These are phyloP conservation scores for Torrubiellomyces zombiae DNA, from an alignment of 2,329 filamentous ascomycete species.

Conservation along the genomic window DNA sequence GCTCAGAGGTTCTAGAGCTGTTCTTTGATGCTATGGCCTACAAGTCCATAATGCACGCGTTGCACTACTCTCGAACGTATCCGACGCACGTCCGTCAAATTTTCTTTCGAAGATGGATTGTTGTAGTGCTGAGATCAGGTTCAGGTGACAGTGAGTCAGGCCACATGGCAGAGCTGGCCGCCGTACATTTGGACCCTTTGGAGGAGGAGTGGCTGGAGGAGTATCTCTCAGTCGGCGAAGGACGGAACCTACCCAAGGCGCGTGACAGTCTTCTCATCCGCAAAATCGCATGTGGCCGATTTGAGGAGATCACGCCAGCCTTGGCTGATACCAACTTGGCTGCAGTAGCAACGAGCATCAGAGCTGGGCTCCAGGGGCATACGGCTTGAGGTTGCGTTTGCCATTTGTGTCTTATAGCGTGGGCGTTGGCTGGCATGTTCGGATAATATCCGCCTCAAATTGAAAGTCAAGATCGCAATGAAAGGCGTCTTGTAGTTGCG, in stretches of 20 bases:
- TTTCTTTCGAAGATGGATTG: constrained; percentile 51
- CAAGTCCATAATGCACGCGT: constrained; percentile 54
- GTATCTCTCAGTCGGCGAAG: constrained; percentile 46
- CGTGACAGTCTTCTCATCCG: constrained; percentile 63
- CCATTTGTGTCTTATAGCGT: constrained; percentile 1
- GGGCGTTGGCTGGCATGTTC: constrained; percentile 4
- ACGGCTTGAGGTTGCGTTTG: constrained; percentile 7
- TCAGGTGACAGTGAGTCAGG: constrained; percentile 26
- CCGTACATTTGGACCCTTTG: constrained; percentile 49
- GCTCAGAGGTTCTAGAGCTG: constrained; percentile 40
- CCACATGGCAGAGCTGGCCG: constrained; percentile 52
- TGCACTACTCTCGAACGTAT: constrained; percentile 54
- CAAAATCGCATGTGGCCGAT: constrained; percentile 49
- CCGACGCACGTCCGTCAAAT: constrained; percentile 42
- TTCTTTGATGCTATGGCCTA: constrained; percentile 54
- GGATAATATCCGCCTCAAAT: too few relatives aligned
- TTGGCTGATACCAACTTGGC: constrained; percentile 28
- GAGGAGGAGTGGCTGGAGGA: constrained; percentile 65
- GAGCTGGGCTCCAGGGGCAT: constrained; percentile 23
- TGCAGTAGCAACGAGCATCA: constrained; percentile 33
- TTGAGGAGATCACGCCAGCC: constrained; percentile 29
- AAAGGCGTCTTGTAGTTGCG: too few relatives aligned
- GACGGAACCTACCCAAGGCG: constrained; percentile 45
- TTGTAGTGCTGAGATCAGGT: constrained; percentile 32
- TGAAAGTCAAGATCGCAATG: too few relatives aligned